Conservation (phyloP, 441 rosid genomes). For the Rhodomyrtus psidioides region DNA sequence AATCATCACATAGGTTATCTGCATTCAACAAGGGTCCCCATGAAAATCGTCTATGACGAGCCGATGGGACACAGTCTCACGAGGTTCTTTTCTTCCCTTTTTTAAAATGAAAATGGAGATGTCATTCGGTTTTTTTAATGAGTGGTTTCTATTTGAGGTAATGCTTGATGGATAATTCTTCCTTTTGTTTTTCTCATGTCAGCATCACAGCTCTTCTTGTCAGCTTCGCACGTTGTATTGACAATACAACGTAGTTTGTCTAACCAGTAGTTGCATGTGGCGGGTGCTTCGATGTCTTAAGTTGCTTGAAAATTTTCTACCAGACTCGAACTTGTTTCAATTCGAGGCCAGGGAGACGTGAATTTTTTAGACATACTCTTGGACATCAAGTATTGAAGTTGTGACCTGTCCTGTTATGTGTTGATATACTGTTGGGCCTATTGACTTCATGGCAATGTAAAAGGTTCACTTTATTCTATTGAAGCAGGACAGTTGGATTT, state of each 20-base stretch:
- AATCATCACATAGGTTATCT: background rate
- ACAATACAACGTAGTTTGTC: background rate
- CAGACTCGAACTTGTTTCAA: background rate
- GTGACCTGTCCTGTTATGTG: background rate
- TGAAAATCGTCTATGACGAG: background rate
- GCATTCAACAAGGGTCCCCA: background rate
- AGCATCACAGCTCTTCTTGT: background rate
- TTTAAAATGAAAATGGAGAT: background rate
- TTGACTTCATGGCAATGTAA: background rate
- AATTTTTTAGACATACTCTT: background rate
- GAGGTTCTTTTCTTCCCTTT: background rate
- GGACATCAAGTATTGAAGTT: background rate
- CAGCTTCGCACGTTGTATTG: background rate
- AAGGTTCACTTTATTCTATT: background rate
- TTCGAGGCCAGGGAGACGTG: background rate
- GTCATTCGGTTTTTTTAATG: background rate
- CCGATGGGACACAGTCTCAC: background rate
- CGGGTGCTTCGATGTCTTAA: background rate
- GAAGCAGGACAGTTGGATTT: background rate
- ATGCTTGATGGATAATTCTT: background rate
- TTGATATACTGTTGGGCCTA: background rate
- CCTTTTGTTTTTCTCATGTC: background rate
- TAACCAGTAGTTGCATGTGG: background rate
- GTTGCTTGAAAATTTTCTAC: background rate
- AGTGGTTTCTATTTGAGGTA: background rate